phyloP scores from a whole-genome alignment of 2,329 filamentous ascomycete species.

The Fusarium proliferatum region DNA sequence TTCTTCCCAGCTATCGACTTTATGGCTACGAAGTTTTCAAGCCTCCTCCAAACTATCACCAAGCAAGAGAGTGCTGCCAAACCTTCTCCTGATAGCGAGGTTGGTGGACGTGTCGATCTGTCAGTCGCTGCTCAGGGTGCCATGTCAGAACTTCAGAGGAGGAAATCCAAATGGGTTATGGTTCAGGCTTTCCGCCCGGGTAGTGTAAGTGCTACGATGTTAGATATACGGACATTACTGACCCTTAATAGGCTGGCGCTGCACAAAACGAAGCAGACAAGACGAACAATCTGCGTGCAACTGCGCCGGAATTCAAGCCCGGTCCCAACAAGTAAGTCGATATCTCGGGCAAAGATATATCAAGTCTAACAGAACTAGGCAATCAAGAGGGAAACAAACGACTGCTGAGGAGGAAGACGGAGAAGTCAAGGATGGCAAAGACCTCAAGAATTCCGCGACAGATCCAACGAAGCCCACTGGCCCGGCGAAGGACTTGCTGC shows the following conservation, averaged over 20 bases:
- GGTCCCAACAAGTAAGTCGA: constrained; percentile 52
- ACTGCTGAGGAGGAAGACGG: constrained; percentile 74
- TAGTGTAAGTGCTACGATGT: constrained; percentile 58
- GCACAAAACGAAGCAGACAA: constrained; percentile 47
- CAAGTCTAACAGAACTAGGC: constrained; percentile 26
- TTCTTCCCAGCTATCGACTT: constrained; percentile 91
- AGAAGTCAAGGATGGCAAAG: constrained; percentile 73
- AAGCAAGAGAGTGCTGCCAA: constrained; percentile 68
- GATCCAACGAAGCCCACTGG: constrained; percentile 25
- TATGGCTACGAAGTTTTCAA: constrained; percentile 77
- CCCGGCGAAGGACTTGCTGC: constrained; percentile 49
- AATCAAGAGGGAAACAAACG: constrained; percentile 32
- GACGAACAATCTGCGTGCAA: constrained; percentile 63
- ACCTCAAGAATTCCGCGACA: constrained; percentile 34
- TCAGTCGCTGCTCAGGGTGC: constrained; percentile 79
- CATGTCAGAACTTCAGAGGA: constrained; percentile 74
- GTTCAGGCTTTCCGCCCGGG: constrained; percentile 78
- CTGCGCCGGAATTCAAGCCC: constrained; percentile 74
- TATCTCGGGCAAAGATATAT: background rate
- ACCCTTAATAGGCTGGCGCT: constrained; percentile 44
- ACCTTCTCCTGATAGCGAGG: constrained; percentile 59
- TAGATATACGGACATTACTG: constrained; percentile 20
- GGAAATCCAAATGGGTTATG: constrained; percentile 76
- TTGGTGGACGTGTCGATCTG: constrained; percentile 76
- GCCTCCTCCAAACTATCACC: constrained; percentile 73